These are phyloP conservation scores for Boletus subcaerulescens DNA, from an alignment of 768 basidiomycete genomes.

Conservation along the genomic window DNA sequence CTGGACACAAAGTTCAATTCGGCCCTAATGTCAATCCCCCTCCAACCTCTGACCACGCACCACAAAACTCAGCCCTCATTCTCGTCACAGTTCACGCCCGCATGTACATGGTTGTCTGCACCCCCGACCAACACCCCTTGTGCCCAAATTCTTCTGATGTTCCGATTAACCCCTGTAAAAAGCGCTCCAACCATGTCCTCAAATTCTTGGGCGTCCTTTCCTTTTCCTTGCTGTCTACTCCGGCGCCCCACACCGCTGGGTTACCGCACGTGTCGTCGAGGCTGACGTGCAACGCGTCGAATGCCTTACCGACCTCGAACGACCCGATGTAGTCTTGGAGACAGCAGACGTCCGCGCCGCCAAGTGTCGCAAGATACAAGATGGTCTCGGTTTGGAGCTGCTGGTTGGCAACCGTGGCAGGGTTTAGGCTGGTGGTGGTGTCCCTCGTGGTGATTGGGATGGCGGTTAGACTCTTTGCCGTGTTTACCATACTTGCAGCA, in stretches of 20 bases:
- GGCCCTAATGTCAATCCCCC: no score
- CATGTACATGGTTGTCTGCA: no score
- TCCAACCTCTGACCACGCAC: no score
- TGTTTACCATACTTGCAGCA: not conserved
- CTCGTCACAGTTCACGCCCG: not conserved
- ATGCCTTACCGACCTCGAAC: constrained; percentile 75
- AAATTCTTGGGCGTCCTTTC: constrained; percentile 31
- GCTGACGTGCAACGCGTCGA: constrained; percentile 80
- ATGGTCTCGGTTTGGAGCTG: constrained; percentile 69
- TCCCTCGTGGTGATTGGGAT: not conserved
- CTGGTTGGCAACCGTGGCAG: constrained; percentile 38
- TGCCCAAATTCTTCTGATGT: constrained; percentile 77
- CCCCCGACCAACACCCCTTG: constrained; percentile 78
- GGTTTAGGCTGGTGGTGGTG: not conserved
- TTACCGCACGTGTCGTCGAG: constrained; percentile 49
- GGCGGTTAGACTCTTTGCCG: not conserved
- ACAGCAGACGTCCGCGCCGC: constrained; percentile 80
- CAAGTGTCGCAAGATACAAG: constrained; percentile 85
- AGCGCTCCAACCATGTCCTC: constrained; percentile 66
- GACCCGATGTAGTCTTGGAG: constrained; percentile 66
- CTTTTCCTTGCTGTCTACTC: constrained; percentile 21
- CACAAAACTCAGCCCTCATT: not conserved
- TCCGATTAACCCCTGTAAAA: constrained; percentile 83
- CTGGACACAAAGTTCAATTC: no score
- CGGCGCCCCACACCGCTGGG: constrained; percentile 51